These are phyloP conservation scores for Grigorovia yakushimaensis DNA, from an alignment of 805 yeast species.

Conservation along the genomic window DNA sequence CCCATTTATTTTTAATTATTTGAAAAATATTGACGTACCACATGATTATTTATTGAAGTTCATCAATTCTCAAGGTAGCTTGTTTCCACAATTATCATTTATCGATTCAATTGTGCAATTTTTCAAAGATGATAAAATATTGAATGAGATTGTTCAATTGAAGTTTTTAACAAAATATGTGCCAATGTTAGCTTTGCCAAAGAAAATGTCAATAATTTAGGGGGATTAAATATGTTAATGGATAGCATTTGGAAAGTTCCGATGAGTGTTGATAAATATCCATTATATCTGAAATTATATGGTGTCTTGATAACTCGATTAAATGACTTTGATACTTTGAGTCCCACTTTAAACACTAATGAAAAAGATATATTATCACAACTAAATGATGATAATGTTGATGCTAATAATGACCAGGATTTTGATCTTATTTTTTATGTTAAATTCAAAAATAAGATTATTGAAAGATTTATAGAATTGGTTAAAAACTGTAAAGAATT, in stretches of 20 bases:
- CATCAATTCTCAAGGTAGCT: slow-evolving; percentile 28
- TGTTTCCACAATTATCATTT: slow-evolving; percentile 17
- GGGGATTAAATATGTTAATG: slow-evolving; percentile 28
- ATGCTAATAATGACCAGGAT: not conserved
- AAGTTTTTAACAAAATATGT: slow-evolving; percentile 26
- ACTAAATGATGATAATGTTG: not conserved
- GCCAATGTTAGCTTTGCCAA: slow-evolving; percentile 10
- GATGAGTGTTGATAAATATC: slow-evolving; percentile 18
- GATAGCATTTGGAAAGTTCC: slow-evolving; percentile 24
- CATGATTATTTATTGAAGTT: slow-evolving; percentile 27
- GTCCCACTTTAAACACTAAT: slow-evolving; percentile 2
- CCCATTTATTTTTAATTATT: slow-evolving; percentile 26
- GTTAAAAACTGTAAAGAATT: slow-evolving; percentile 18
- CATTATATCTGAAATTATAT: slow-evolving; percentile 24
- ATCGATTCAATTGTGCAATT: slow-evolving; percentile 19
- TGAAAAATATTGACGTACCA: slow-evolving; percentile 24
- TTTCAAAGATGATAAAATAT: slow-evolving; percentile 17
- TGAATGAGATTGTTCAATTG: slow-evolving; percentile 20
- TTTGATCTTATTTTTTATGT: slow-evolving; percentile 12
- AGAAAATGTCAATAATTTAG: slow-evolving; percentile 11
- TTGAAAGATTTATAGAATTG: slow-evolving; percentile 20
- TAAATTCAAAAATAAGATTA: slow-evolving; percentile 26
- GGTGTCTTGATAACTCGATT: slow-evolving; percentile 30
- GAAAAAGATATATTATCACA: not conserved
- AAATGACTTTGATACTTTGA: slow-evolving; percentile 24